phyloP scores from a whole-genome alignment of 2,329 filamentous ascomycete species.

The Chaetomiaceae sp. region DNA sequence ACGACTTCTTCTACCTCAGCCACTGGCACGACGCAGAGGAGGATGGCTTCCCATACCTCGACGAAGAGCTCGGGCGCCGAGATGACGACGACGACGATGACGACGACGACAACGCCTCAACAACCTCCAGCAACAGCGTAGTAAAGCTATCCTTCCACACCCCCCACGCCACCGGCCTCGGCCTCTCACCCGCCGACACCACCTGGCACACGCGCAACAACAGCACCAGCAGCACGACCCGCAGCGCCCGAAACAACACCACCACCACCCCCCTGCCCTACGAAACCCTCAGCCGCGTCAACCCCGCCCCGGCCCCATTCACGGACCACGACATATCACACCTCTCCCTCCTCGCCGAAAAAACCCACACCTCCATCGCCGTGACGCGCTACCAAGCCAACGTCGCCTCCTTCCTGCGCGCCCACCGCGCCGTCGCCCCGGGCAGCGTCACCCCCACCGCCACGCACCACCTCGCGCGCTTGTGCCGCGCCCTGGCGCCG shows the following conservation, averaged over 20 bases:
- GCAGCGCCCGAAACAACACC: conserved; percentile 1
- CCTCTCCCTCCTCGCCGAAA: conserved; percentile 53
- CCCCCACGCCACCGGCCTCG: neutral
- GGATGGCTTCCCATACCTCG: conserved; percentile 70
- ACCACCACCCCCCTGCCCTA: neutral
- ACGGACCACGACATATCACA: conserved; percentile 48
- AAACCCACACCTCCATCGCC: conserved; percentile 66
- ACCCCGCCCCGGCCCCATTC: conserved; percentile 15
- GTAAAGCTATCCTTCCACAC: conserved; percentile 29
- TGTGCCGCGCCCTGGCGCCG: conserved; percentile 70
- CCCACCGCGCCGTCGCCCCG: conserved; percentile 72
- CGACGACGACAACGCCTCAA: conserved; percentile 27
- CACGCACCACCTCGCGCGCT: conserved; percentile 68
- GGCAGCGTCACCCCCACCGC: conserved; percentile 73
- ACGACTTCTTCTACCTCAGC: conserved; percentile 82
- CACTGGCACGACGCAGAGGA: conserved; percentile 70
- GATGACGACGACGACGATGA: conserved; percentile 25
- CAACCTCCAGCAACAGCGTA: conserved; percentile 41
- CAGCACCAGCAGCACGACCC: conserved; percentile 2
- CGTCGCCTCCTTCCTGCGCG: conserved; percentile 77
- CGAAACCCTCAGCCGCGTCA: neutral
- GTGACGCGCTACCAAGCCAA: conserved; percentile 82
- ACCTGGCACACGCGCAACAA: conserved; percentile 2
- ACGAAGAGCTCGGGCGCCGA: conserved; percentile 47
- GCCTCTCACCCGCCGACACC: neutral